phyloP scores from a whole-genome alignment of 495 filamentous ascomycete genomes.

The Paragyromitra xinjiangensis region DNA sequence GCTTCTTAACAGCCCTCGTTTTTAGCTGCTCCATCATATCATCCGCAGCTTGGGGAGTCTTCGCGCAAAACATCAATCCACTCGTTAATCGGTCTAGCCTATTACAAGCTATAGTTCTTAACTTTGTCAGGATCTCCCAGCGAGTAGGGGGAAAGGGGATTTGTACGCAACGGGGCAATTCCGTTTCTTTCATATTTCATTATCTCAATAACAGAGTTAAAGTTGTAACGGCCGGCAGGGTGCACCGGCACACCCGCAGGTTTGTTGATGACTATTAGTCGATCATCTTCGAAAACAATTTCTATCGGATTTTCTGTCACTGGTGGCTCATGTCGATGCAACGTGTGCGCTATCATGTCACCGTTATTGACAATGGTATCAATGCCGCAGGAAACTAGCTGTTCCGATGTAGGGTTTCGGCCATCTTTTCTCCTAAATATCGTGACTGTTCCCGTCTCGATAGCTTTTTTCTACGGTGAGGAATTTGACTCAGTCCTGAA shows the following conservation, averaged over 20 bases:
- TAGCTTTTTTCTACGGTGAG: conserved; percentile 72
- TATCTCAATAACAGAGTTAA: conserved; percentile 92
- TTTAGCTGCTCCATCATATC: conserved; percentile 74
- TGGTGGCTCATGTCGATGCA: conserved; percentile 95
- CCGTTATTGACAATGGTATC: conserved; percentile 70
- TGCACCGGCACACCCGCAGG: conserved; percentile 94
- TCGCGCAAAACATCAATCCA: conserved; percentile 97
- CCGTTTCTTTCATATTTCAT: conserved; percentile 79
- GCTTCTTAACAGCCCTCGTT: conserved; percentile 82
- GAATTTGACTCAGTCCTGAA: conserved; percentile 22
- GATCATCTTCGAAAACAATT: conserved; percentile 87
- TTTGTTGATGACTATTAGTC: conserved; percentile 95
- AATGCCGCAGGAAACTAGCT: conserved; percentile 28
- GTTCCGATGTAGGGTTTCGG: conserved; percentile 30
- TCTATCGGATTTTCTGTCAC: conserved; percentile 80
- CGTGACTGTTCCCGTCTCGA: conserved; percentile 69
- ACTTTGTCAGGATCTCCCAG: not conserved
- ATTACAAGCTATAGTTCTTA: conserved; percentile 71
- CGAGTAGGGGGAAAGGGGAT: not conserved
- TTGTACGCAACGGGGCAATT: conserved; percentile 71
- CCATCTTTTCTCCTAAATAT: conserved; percentile 46
- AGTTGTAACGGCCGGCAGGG: conserved; percentile 92
- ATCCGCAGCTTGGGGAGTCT: conserved; percentile 80
- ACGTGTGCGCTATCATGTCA: conserved; percentile 88
- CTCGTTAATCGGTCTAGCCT: conserved; percentile 92